Evolutionary conservation across 371 early-diverging fungal species (phyloP), one percentile per base, ranked within the genome.

Genomic region (Dichotomocladium elegans): DNA sequence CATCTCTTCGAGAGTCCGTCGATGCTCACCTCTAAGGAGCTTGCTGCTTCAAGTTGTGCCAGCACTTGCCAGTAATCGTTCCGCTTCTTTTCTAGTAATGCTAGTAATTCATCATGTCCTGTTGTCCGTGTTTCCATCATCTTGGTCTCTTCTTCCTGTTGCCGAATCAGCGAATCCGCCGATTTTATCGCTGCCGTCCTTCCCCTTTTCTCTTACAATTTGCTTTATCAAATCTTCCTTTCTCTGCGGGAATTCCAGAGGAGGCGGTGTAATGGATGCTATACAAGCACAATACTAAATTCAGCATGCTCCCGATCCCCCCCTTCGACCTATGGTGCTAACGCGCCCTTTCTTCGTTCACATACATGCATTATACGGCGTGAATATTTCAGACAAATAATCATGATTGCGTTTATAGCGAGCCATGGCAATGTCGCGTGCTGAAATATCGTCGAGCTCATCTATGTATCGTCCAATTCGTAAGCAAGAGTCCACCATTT

Each of bases 381-480:
- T 85, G 57, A 91, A 87, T 14, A 91, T 82, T 56, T 85, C 83
- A 17, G 87, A 88, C 19, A 91, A 63, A 47, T 82, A 87, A 41
- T 87, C 84, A 55, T 90, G 90, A 49, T 91, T 88, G n/a, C 90
- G 79, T 55, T 84, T 87, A 61, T 89, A 91, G 46, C 92, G 71
- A 11, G 86, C 87, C 61, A 89, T 73, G n/a, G 90, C 83, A 43
- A 89, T 81, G 61, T 85, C 83, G 35, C 84, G 77, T 5, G 79
- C 69, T 5, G 80, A 79, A 50, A 85, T 70, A 53, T 74, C 72
- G 54, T 91, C 92, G 31, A 89, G 58, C 49, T 89, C 90, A 55
- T 91, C 92, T 81, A 64, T 22, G 41, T 17, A 37, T 6, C 8
- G 25, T 4, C 28, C 10, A 15, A 11, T 26, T 17, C 2, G 3